Evolutionary conservation across 805 yeast species (phyloP), one percentile per base, ranked within the genome.

Genomic region (Myxozyma geophila): DNA sequence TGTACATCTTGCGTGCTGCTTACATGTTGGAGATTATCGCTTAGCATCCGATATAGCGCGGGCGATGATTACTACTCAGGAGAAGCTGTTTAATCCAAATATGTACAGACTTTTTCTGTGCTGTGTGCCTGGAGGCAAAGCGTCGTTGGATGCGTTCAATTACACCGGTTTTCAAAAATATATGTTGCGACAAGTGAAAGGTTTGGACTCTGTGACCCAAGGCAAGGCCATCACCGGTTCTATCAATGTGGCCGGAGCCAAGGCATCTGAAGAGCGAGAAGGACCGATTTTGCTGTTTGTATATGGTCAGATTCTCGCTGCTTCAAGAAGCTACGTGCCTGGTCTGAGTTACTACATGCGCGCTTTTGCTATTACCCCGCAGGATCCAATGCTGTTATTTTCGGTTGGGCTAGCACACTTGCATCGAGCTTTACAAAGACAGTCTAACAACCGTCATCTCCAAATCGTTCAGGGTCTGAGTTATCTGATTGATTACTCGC

Each of bases 351-450:
- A 93, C 73, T 79, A 89, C 62, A 82, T 85, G 53, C 83, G 92
- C 62, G 86, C 91, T 2, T 88, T 89, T 73, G 82, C 82, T 57
- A 82, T 84, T 28, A 84, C 84, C 60, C 87, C 87, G 50, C 77
- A 84, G 48, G 97, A 93, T 67, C 96, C 98, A 1, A 83, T 91
- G 79, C 79, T 95, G 1, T 82, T 90, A 64, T 79, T 95, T 35
- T 76, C 88, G 43, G 79, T 89, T 51, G 98, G 95, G 0, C 75
- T 95, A 47, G 86, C 92, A 0, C 92, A 92, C 75, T 78, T 92
- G 28, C 97, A 93, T 70, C 82, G 98, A 49, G 89, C 98, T 0
- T 87, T 92, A 86, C 98, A 95, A 75, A 81, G 99, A 66, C 85
- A 90, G 63, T 87, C 96, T 4, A 81, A 87, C 7, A 90, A 91